A percentile compares a stretch with the other conserved stretches of the same genome.
These are phyloP conservation scores for Rhododendron molle DNA, from an alignment of 148 eudicot genomes.

Conservation along the genomic window DNA sequence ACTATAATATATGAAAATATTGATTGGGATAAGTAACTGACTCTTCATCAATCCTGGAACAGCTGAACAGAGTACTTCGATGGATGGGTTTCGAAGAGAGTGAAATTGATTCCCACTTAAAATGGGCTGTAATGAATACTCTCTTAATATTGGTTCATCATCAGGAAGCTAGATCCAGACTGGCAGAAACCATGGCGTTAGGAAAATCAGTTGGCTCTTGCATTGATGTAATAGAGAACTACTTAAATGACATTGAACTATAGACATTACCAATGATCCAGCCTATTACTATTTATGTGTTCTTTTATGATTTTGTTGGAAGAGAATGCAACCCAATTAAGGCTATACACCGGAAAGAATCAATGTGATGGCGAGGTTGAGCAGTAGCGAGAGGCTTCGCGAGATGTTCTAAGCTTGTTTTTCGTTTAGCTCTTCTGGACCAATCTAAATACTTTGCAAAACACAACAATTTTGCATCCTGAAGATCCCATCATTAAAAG, in stretches of 20 bases:
- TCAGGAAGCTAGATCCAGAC: constrained; percentile 17
- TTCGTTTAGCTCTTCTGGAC: no score
- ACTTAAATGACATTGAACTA: not conserved
- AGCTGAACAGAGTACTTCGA: constrained; percentile 10
- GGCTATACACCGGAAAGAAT: no score
- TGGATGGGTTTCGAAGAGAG: constrained; percentile 10
- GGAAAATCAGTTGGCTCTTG: constrained; percentile 17
- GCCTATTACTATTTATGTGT: not conserved
- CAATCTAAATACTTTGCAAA: no score
- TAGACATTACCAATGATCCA: not conserved
- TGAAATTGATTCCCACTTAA: constrained; percentile 5
- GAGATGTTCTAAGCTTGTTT: no score
- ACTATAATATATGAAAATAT: not conserved
- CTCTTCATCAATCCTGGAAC: not conserved
- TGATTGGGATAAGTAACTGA: not conserved
- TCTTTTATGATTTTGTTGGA: not conserved
- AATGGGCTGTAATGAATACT: constrained; percentile 18
- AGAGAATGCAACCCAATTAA: not conserved
- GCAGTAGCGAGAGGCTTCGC: no score
- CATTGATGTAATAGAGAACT: constrained; percentile 19
- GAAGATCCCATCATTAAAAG: no score
- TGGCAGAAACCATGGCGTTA: constrained; percentile 19
- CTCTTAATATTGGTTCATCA: constrained; percentile 8
- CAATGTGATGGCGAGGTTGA: no score
- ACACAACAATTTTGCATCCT: no score